Evolutionary conservation across 1,284 basidiomycete genomes (phyloP), one percentile per base, ranked within the genome.

Genomic region (Apiotrichum siamense): DNA sequence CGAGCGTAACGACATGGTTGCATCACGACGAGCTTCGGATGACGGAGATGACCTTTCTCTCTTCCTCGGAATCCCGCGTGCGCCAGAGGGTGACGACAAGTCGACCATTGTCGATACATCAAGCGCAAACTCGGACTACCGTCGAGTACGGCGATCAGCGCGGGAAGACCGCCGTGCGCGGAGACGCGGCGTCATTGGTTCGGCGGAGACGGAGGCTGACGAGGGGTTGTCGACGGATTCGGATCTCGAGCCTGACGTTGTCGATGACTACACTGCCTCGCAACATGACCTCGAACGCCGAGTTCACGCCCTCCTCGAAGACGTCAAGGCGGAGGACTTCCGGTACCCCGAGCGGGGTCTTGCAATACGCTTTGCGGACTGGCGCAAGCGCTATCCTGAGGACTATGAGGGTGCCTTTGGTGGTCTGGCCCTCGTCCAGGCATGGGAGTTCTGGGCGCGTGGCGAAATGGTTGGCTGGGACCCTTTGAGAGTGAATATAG

Each of bases 381-480:
- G 92, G 92, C 78, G 88, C 41, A 76, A 79, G 47, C 77, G 76
- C 56, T 91, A 86, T 62, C 76, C 77, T 12, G 91, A 97, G 54
- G 89, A 83, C 56, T 97, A 96, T 74, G 76, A 80, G 3, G 84
- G 85, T 42, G 92, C 92, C 4, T 97, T 87, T 81, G 92, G 90
- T 43, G 88, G 89, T 3, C 76, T 96, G 40, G 88, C 86, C 1
- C 80, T 94, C 50, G 85, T 94, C 0, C 85, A 86, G 52, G 88
- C 88, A 33, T 97, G 93, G 92, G 92, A 96, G 73, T 96, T 94
- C 70, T 97, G 91, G 90, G 83, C 83, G 20, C 78, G 91, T 47
- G 76, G 91, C 44, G 93, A 97, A 73, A 80, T 87, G 66, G 75
- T 87, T 4, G 84, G 84, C 3, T 96, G 93, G 91, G 84, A 91